Conservation (phyloP, 257 asterid genomes). For the Nicotiana obtusifolia region DNA sequence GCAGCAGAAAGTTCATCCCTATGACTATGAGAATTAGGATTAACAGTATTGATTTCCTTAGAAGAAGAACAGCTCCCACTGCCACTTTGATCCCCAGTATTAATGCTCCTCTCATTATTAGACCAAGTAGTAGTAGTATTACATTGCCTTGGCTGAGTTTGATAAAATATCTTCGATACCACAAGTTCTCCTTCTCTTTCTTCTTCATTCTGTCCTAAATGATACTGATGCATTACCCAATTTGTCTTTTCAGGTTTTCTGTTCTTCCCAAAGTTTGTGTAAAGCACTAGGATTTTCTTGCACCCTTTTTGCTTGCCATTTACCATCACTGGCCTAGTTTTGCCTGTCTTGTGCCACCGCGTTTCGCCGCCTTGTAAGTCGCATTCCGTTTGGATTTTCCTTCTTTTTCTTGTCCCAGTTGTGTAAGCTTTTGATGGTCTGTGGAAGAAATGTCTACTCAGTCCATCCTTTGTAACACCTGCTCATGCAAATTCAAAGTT, state of each 20-base stretch:
- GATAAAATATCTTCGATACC: constrained; percentile 86
- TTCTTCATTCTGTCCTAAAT: constrained; percentile 81
- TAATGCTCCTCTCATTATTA: constrained; percentile 26
- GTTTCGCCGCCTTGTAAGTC: constrained; percentile 90
- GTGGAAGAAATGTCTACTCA: constrained; percentile 93
- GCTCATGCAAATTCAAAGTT: constrained; percentile 30
- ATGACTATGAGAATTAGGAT: constrained; percentile 21
- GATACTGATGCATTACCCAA: constrained; percentile 99
- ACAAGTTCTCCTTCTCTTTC: constrained; percentile 95
- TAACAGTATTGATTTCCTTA: constrained; percentile 32
- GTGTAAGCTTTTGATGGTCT: constrained; percentile 98
- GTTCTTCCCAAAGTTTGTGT: constrained; percentile 94
- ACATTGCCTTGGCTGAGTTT: constrained; percentile 90
- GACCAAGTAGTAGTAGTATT: constrained; percentile 19
- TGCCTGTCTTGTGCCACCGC: constrained; percentile 99
- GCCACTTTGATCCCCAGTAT: constrained; percentile 16
- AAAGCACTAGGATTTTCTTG: constrained; percentile 82
- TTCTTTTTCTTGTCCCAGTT: constrained; percentile 91
- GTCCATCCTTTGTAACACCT: constrained; percentile 94
- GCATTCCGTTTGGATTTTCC: constrained; percentile 82
- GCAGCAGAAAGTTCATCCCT: constrained; percentile 41
- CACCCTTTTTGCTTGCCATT: constrained; percentile 92
- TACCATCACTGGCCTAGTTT: constrained; percentile 92
- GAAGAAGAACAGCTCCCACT: constrained; percentile 47
- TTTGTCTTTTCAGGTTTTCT: constrained; percentile 93